Evolutionary conservation across 1,284 basidiomycete species (phyloP).

Genomic region (Wolfiporia cocos): DNA sequence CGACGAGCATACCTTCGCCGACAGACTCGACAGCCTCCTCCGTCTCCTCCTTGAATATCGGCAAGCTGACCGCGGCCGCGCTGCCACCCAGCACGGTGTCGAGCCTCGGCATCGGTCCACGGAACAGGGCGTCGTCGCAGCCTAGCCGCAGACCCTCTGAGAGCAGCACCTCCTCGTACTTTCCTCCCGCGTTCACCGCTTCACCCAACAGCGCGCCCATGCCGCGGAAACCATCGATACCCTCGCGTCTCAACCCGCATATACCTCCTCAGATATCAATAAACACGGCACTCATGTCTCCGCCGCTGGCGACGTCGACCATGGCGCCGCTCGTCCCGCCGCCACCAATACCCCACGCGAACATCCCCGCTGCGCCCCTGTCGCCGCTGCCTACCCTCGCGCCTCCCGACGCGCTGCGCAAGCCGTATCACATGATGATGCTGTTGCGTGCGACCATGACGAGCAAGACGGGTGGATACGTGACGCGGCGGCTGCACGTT

Average conservation of each 20-base stretch:
- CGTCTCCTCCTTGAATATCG: constrained; percentile 32
- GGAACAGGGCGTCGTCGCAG: constrained; percentile 63
- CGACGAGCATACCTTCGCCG: constrained; percentile 43
- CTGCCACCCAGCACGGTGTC: constrained; percentile 32
- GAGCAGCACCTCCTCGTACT: constrained; percentile 18
- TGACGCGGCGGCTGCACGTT: constrained; percentile 85
- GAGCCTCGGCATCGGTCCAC: constrained; percentile 30
- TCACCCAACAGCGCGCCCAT: constrained; percentile 22
- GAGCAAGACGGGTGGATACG: constrained; percentile 78
- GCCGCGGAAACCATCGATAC: constrained; percentile 54
- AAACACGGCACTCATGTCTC: constrained; percentile 44
- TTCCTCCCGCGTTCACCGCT: constrained; percentile 25
- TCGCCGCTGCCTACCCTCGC: constrained; percentile 68
- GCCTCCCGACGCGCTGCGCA: constrained; percentile 69
- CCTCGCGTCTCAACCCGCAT: constrained; percentile 49
- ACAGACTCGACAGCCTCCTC: constrained; percentile 47
- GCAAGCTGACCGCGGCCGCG: constrained; percentile 33
- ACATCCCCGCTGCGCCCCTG: constrained; percentile 64
- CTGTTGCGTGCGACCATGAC: constrained; percentile 78
- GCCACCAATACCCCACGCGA: constrained; percentile 42
- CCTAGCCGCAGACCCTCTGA: constrained; percentile 59
- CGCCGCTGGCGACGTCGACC: constrained; percentile 24
- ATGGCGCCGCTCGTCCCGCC: constrained; percentile 40
- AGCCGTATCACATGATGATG: constrained; percentile 89
- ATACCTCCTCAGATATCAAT: constrained; percentile 41